phyloP scores from a whole-genome alignment of 495 filamentous ascomycete species.

The Penicillium waksmanii region DNA sequence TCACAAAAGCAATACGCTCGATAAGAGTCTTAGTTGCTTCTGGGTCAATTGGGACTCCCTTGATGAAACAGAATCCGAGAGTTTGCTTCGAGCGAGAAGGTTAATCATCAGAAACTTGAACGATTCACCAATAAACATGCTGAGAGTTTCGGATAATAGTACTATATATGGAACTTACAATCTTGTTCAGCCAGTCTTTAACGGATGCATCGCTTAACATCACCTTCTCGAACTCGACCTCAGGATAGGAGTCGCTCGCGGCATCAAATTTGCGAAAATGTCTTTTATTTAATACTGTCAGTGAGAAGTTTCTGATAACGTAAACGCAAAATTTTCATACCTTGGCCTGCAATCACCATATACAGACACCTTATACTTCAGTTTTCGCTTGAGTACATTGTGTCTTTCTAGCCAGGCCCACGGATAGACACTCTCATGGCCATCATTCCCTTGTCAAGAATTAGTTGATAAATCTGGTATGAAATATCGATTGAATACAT shows the following conservation, averaged over 20 bases:
- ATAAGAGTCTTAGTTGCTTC: constrained; percentile 71
- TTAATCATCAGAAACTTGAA: too few species aligned
- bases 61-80: constrained; percentile 73
- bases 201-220: constrained; percentile 61
- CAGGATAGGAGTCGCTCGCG: constrained; percentile 43
- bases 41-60: constrained; percentile 66
- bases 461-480: neutral
- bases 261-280: neutral
- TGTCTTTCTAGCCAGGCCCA: constrained; percentile 49
- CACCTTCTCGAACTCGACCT: constrained; percentile 59
- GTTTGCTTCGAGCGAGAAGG: constrained; percentile 42
- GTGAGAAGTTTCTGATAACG: too few species aligned
- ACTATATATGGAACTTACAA: constrained; percentile 54
- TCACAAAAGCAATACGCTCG: constrained; percentile 79
- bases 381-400: constrained; percentile 2
- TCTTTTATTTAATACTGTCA: neutral
- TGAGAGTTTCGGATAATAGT: neutral
- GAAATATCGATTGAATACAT: constrained; percentile 4
- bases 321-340: neutral
- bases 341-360: neutral
- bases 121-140: too few species aligned
- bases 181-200: constrained; percentile 57
- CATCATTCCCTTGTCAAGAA: constrained; percentile 43
- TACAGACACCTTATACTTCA: neutral
- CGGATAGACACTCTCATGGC: constrained; percentile 59